Conservation (phyloP, 169 alveolate genomes). For the Gregarina niphandrodes region DNA sequence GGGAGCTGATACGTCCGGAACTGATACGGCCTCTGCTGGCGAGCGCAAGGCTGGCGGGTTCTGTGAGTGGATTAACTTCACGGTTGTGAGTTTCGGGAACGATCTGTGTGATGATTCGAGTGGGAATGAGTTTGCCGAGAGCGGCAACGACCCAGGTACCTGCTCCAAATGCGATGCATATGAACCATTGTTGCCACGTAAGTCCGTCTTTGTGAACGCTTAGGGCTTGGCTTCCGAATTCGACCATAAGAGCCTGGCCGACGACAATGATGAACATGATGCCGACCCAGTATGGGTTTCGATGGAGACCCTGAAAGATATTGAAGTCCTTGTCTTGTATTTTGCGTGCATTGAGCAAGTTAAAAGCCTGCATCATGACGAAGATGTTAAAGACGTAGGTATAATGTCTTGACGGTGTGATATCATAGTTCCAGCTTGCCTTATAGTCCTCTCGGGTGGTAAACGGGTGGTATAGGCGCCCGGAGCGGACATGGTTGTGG, state of each 20-base stretch:
- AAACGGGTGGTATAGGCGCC: constrained; percentile 7
- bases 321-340: constrained; percentile 42
- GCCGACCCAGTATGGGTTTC: constrained; percentile 4
- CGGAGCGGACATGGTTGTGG: constrained; percentile 3
- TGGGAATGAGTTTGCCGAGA: constrained; percentile 8
- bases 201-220: constrained; percentile 18
- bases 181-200: constrained; percentile 10
- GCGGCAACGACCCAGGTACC: constrained; percentile 6
- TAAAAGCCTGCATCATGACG: constrained; percentile 52
- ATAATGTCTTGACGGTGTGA: constrained; percentile 49
- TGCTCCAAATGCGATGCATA: constrained; percentile 6
- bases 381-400: constrained; percentile 60
- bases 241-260: constrained; percentile 14
- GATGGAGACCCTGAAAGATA: constrained; percentile 36
- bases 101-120: background rate
- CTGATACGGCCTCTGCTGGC: constrained; percentile 16
- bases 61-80: constrained; percentile 10
- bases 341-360: constrained; percentile 55
- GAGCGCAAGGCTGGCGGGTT: constrained; percentile 5
- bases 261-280: background rate
- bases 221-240: constrained; percentile 15
- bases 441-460: constrained; percentile 7
- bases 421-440: background rate
- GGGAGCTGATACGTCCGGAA: too few species aligned
- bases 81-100: constrained; percentile 9